Conservation (phyloP, 2,329 filamentous ascomycete species). For the Alternaria hordeiaustralica region DNA sequence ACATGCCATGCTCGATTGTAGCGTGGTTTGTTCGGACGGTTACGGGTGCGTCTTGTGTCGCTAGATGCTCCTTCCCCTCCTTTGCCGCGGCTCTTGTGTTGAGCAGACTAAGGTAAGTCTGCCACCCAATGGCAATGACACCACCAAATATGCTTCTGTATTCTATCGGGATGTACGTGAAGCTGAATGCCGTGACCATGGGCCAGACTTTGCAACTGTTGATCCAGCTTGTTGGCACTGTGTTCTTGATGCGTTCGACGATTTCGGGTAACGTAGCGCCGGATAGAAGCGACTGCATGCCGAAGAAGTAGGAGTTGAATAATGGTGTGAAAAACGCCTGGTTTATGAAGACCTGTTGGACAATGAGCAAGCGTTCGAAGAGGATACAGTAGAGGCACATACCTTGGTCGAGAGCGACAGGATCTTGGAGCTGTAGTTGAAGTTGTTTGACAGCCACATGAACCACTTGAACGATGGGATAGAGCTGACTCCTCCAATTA, state of each 20-base stretch:
- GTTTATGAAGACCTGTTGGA: conserved; percentile 69
- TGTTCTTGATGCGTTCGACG: conserved; percentile 73
- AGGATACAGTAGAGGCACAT: neutral
- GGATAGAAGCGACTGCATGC: conserved; percentile 56
- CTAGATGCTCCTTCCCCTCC: conserved; percentile 46
- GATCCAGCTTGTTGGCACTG: conserved; percentile 76
- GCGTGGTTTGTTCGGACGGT: conserved; percentile 1
- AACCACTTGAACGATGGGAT: conserved; percentile 87
- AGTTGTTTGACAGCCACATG: conserved; percentile 77
- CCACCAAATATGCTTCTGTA: conserved; percentile 81
- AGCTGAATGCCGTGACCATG: conserved; percentile 82
- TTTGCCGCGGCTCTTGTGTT: conserved; percentile 74
- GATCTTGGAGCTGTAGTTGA: conserved; percentile 80
- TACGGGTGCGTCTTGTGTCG: conserved; percentile 3
- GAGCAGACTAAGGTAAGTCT: conserved; percentile 84
- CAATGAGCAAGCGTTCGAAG: neutral
- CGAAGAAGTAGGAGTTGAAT: conserved; percentile 61
- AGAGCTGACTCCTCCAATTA: conserved; percentile 74
- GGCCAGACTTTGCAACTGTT: conserved; percentile 92
- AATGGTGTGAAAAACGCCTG: conserved; percentile 79
- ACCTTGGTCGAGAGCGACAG: conserved; percentile 74
- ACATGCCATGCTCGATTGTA: conserved; percentile 2
- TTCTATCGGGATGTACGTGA: conserved; percentile 80
- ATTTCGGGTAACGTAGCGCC: conserved; percentile 71
- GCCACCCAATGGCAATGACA: conserved; percentile 84